Evolutionary conservation across 805 yeast species (phyloP), one percentile per base, ranked within the genome.

Genomic region (Myxozyma udenii): DNA sequence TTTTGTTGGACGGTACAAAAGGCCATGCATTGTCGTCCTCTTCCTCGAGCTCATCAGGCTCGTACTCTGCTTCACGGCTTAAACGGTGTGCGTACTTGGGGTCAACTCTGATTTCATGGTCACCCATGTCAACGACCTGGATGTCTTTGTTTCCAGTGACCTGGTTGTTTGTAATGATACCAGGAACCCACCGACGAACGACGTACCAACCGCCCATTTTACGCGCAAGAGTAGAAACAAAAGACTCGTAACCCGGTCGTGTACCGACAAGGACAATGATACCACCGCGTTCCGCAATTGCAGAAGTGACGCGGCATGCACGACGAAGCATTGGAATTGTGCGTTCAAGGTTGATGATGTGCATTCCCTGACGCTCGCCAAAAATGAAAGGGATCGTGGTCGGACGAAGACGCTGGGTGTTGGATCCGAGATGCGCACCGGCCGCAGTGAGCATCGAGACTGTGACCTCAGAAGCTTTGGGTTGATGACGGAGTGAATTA

Each of bases 391-490:
- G 90, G 68, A 89, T 91, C 46, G 90, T 87, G 24, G 85, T 77
- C 7, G 89, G 81, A 61, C 95, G 81, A 32, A 69, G 54, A n/a
- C 51, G 50, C 21, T 38, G 46, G 21, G 44, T 22, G n/a, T 95
- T 78, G 62, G 91, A 97, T 25, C 98, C 98, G 61, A 93, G 73
- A 68, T 93, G 98, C 41, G 91, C 91, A 46, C 96, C 97, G 0
- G 97, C 87, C 2, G 96, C 91, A 68, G 91, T 68, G 47, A 93
- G 75, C 51, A 81, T 81, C 26, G 87, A 73, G 33, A 89, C 73
- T 2, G 91, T 76, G 11, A 87, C 66, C 50, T 85, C 79, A 21
- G 33, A 21, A 5, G 51, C 30, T 11, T 21, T 30, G 21, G 55
- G 52, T 12, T 48, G 47, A 28, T 39, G 37, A 16, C 9, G 21